Conservation (phyloP, 192 early-diverging fungal genomes). For the Gaertneriomyces sp. region DNA sequence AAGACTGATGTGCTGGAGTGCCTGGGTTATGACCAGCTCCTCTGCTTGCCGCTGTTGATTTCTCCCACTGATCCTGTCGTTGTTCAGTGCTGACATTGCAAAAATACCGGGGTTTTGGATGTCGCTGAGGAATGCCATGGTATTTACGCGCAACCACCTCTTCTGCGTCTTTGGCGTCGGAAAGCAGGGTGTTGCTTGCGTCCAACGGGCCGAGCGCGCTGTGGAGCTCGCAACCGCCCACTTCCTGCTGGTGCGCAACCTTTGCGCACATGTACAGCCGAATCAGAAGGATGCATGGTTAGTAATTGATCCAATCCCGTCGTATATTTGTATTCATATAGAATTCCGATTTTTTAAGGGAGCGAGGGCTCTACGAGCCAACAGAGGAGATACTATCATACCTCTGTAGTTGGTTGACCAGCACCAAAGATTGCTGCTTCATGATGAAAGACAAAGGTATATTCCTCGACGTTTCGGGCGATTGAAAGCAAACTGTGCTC, state of each 20-base stretch:
- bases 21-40: background rate
- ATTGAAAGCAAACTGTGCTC: too few relatives aligned
- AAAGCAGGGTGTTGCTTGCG: constrained; percentile 34
- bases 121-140: constrained; percentile 13
- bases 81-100: too few relatives aligned
- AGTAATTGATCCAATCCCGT: constrained; percentile 1
- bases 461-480: background rate
- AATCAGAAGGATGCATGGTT: constrained; percentile 43
- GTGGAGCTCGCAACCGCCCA: constrained; percentile 31
- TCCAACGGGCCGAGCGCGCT: constrained; percentile 19
- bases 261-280: constrained; percentile 37
- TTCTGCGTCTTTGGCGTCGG: constrained; percentile 34
- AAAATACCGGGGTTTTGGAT: constrained; percentile 12
- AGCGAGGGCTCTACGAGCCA: constrained; percentile 33
- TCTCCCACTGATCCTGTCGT: too few relatives aligned
- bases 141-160: constrained; percentile 28
- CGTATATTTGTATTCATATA: background rate
- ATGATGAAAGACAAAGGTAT: constrained; percentile 26
- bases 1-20: background rate
- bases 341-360: constrained; percentile 15
- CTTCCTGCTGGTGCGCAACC: constrained; percentile 42
- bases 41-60: background rate
- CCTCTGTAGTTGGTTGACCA: constrained; percentile 36
- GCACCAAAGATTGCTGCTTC: constrained; percentile 29
- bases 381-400: constrained; percentile 40